Percentiles rank a stretch among this genome's conserved stretches.
These are phyloP conservation scores for Sarcocystis neurona DNA, from an alignment of 169 alveolate genomes.

Conservation along the genomic window DNA sequence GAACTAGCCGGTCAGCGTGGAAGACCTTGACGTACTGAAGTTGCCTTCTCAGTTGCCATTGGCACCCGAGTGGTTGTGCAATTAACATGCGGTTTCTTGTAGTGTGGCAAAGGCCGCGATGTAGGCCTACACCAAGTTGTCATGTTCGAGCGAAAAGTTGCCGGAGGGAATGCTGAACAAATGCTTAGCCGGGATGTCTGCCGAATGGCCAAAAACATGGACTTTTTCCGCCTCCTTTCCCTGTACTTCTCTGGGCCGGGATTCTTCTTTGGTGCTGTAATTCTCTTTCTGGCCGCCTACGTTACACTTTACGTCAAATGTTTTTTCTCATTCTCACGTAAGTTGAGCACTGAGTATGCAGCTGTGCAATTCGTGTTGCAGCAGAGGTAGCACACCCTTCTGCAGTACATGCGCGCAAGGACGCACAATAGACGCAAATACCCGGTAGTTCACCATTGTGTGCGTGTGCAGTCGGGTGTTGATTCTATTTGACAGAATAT, in stretches of 20 bases:
- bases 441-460: too few species aligned
- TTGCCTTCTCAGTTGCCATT: too few species aligned
- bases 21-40: too few species aligned
- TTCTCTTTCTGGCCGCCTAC: conserved; percentile 59
- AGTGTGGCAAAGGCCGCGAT: conserved; percentile 69
- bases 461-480: too few species aligned
- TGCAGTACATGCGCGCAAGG: too few species aligned
- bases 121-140: conserved; percentile 62
- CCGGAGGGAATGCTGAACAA: conserved; percentile 65
- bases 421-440: too few species aligned
- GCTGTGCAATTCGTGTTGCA: not conserved
- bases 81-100: not conserved
- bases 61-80: not conserved
- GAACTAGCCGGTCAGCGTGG: too few species aligned
- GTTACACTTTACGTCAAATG: conserved; percentile 60
- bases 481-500: conserved; percentile 49
- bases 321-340: conserved; percentile 53
- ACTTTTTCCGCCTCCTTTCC: conserved; percentile 61
- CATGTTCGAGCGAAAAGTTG: conserved; percentile 63
- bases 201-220: conserved; percentile 59
- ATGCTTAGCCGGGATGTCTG: conserved; percentile 58
- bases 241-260: conserved; percentile 64
- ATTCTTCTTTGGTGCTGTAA: conserved; percentile 48
- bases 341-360: too few species aligned
- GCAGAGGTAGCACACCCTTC: not conserved